Conservation (phyloP, 441 rosid genomes). For the Caryocar brasiliense region DNA sequence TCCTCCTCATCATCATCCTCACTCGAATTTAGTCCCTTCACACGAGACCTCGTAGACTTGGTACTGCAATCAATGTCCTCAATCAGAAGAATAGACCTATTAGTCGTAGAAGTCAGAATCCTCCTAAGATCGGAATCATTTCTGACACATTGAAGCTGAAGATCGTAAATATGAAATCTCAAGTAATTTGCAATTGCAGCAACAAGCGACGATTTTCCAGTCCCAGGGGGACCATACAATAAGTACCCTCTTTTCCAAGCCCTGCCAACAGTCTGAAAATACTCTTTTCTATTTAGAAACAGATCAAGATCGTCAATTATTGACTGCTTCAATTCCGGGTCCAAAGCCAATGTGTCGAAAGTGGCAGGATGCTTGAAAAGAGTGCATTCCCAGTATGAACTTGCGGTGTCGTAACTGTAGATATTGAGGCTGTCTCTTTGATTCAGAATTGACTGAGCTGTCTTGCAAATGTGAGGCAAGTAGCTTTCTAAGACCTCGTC, state of each 20-base stretch:
- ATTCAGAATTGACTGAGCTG: slow-evolving; percentile 27
- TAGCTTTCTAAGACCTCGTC: slow-evolving; percentile 26
- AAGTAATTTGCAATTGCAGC: slow-evolving; percentile 49
- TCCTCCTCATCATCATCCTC: not conserved
- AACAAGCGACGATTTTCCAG: slow-evolving; percentile 43
- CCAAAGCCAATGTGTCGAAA: slow-evolving; percentile 40
- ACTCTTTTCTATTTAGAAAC: slow-evolving; percentile 34
- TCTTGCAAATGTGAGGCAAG: slow-evolving; percentile 25
- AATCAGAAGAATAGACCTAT: slow-evolving; percentile 28
- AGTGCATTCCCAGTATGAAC: slow-evolving; percentile 24
- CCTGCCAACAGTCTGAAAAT: slow-evolving; percentile 37
- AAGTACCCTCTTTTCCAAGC: slow-evolving; percentile 59
- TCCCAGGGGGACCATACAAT: slow-evolving; percentile 49
- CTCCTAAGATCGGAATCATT: slow-evolving; percentile 33
- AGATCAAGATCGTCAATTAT: slow-evolving; percentile 34
- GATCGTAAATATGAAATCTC: slow-evolving; percentile 44
- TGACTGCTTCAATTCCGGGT: slow-evolving; percentile 20
- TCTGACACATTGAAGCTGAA: slow-evolving; percentile 36
- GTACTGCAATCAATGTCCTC: slow-evolving; percentile 29
- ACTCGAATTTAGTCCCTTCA: no score
- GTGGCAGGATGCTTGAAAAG: slow-evolving; percentile 41
- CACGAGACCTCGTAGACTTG: slow-evolving; percentile 5
- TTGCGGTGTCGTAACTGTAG: slow-evolving; percentile 28
- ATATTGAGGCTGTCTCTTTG: slow-evolving; percentile 29
- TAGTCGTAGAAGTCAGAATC: slow-evolving; percentile 37